Base-by-base conservation (phyloP, 2,329 filamentous ascomycete species). In the Claviceps sp. region DNA sequence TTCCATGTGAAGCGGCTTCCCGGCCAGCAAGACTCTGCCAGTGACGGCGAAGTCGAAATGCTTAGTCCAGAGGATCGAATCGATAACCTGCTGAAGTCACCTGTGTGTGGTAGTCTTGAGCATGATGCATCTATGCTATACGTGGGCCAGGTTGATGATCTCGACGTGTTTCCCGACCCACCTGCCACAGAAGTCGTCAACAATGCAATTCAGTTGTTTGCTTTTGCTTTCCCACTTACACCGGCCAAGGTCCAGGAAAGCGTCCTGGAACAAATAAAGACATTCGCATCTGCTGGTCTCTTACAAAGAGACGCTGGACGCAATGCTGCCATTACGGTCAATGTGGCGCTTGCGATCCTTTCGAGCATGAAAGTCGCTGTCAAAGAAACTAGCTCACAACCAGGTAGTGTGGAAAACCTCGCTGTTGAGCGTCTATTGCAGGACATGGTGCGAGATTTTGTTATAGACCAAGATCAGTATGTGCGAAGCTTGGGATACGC, bases 101-200 rank as follows among this genome's bases (percentile, higher is more conserved):
- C 90, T 1, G 81, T 95, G 14, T 91, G 87, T 56, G 81, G 85
- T 52, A 89, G 89, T 2, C 76, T 88, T 50, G 91, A 97, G 65
- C 88, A 98, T 62, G 93, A 98, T 65, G 88, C 90, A 0, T 82
- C 90, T 3, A 76, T 84, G 22, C 71, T 95, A 26, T 96, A 95
- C 61, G 73, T 85, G 47, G 74, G 75, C 8, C 60, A 55, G 19
- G 48, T 59, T 10, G 70, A 74, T 49, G 69, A 73, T 2, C 69
- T 74, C 1, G 72, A 62, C 49, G 71, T 60, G 58, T 65, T 52
- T 38, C 85, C 87, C 16, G 86, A 93, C 57, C 89, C 91, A 8
- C 85, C 93, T 5, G 83, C 87, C 0, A 98, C 91, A 0, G 90
- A 95, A 63, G 90, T 95, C 26, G 87, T 97, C 55, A 95, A 98